phyloP scores from a whole-genome alignment of 495 filamentous ascomycete species.

The Endocarpon pusillum region DNA sequence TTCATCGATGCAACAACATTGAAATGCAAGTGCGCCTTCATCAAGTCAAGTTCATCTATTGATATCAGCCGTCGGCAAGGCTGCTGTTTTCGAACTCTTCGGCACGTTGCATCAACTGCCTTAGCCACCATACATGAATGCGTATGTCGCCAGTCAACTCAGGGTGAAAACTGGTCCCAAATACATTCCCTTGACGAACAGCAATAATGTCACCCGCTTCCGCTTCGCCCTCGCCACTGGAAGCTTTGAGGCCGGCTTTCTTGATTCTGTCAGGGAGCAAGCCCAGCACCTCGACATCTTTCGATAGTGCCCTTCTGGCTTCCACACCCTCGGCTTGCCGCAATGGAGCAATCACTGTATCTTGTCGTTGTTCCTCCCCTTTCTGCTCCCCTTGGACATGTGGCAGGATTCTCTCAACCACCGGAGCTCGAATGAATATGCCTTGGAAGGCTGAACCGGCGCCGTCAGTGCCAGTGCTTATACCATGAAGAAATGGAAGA shows the following conservation, averaged over 20 bases:
- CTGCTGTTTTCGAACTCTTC: conserved; percentile 16
- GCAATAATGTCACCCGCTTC: conserved; percentile 73
- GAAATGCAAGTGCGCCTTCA: not conserved
- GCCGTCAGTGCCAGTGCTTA: conserved; percentile 11
- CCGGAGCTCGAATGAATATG: conserved; percentile 86
- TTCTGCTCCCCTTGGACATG: conserved; percentile 32
- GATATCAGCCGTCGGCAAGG: conserved; percentile 10
- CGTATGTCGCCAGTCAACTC: conserved; percentile 78
- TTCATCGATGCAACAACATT: not conserved
- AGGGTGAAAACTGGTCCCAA: conserved; percentile 93
- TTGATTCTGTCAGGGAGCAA: conserved; percentile 30
- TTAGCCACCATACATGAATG: conserved; percentile 90
- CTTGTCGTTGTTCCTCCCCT: conserved; percentile 31
- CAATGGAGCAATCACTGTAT: conserved; percentile 53
- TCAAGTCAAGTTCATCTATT: not conserved
- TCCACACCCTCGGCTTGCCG: conserved; percentile 26
- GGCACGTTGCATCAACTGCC: no score
- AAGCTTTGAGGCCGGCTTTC: conserved; percentile 22
- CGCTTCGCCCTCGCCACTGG: conserved; percentile 20
- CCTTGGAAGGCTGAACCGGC: conserved; percentile 39
- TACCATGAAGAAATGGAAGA: conserved; percentile 48
- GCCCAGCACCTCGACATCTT: conserved; percentile 32
- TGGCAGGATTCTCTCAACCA: conserved; percentile 70
- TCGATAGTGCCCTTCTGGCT: conserved; percentile 23
- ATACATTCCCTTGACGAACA: conserved; percentile 81